These are phyloP conservation scores for Fusarium acutatum DNA, from an alignment of 2,329 filamentous ascomycete genomes.

Conservation along the genomic window DNA sequence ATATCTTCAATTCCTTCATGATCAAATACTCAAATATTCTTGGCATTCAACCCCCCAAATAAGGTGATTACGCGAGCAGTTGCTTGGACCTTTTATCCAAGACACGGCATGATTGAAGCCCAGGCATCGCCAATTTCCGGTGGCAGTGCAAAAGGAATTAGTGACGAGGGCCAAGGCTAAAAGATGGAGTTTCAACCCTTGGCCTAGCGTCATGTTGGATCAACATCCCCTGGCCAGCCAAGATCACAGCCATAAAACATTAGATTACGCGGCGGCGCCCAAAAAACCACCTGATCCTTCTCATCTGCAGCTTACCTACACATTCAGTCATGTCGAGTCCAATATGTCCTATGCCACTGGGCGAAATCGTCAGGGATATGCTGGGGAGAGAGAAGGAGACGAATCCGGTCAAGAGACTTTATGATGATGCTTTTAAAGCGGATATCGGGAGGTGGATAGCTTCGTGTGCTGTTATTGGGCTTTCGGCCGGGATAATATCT, in stretches of 20 bases:
- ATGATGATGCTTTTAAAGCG: constrained; percentile 25
- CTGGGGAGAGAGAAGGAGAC: constrained; percentile 16
- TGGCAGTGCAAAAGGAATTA: constrained; percentile 1
- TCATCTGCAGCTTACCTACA: neutral
- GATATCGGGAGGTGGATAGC: constrained; percentile 26
- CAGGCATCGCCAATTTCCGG: neutral
- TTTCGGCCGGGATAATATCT: constrained; percentile 29
- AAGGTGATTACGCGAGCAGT: neutral
- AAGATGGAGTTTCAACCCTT: constrained; percentile 1
- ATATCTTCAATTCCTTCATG: neutral
- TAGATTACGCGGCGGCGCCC: neutral
- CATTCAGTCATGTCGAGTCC: constrained; percentile 12
- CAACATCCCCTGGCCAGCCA: neutral
- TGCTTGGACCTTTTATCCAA: neutral
- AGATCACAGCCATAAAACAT: constrained; percentile 1
- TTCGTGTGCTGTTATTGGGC: constrained; percentile 16
- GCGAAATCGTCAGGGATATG: constrained; percentile 20
- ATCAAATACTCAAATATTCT: neutral
- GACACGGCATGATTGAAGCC: neutral
- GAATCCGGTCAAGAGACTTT: constrained; percentile 23
- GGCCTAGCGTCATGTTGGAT: constrained; percentile 3
- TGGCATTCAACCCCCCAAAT: neutral
- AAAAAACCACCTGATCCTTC: neutral
- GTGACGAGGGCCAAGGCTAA: constrained; percentile 1
- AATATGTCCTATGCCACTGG: constrained; percentile 20